Conservation (phyloP, 1,139 yeast species). For the Scheffersomyces cryptocercus region DNA sequence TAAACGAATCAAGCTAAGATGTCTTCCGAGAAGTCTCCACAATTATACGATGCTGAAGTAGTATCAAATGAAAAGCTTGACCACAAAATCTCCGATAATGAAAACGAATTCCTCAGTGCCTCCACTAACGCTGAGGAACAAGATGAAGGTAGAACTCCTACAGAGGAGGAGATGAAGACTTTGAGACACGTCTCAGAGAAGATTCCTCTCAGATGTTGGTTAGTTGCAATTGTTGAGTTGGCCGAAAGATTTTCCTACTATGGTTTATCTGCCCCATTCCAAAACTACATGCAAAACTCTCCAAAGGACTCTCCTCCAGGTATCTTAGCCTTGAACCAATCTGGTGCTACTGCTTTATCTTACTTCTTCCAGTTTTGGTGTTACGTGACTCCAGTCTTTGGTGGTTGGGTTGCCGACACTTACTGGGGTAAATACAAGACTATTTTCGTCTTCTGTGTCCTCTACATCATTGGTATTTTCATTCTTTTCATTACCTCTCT, state of each 20-base stretch:
- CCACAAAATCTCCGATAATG: background rate
- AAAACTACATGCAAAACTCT: constrained; percentile 69
- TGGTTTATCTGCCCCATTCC: constrained; percentile 75
- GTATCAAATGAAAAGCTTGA: too few relatives aligned
- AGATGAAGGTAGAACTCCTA: constrained; percentile 31
- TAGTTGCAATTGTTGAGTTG: constrained; percentile 76
- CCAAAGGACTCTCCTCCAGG: constrained; percentile 55
- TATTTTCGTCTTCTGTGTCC: constrained; percentile 57
- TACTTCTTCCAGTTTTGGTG: constrained; percentile 83
- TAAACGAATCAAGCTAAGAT: too few relatives aligned
- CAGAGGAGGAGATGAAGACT: constrained; percentile 38
- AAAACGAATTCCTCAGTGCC: background rate
- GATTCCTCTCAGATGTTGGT: constrained; percentile 56
- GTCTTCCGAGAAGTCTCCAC: too few relatives aligned
- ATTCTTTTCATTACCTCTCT: constrained; percentile 72
- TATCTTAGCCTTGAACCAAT: constrained; percentile 59
- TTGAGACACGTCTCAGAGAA: constrained; percentile 43
- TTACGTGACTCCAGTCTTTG: constrained; percentile 75
- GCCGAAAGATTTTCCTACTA: constrained; percentile 86
- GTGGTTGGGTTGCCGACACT: constrained; percentile 77
- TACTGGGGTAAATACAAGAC: constrained; percentile 73
- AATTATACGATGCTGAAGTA: too few relatives aligned
- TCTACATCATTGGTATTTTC: constrained; percentile 64
- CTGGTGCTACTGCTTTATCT: constrained; percentile 73
- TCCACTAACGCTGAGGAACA: constrained; percentile 5